Conservation (phyloP, 1,284 basidiomycete genomes). For the Gastroboletus turbinatus region DNA sequence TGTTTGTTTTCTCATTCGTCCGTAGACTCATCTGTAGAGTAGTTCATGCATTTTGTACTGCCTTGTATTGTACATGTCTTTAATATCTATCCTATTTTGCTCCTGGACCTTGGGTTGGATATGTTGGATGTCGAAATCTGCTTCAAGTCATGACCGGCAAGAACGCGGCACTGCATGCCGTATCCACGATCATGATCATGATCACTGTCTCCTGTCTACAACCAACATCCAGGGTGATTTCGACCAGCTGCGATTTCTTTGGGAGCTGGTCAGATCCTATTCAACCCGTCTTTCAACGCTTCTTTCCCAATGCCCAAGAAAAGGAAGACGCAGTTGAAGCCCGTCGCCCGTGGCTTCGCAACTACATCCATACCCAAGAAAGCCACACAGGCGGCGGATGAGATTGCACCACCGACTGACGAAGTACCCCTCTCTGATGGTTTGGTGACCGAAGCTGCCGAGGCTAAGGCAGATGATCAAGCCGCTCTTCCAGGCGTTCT, state of each 20-base stretch:
- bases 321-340: slow-evolving; percentile 82
- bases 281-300: neutral
- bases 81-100: slow-evolving; percentile 29
- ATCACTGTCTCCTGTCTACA: neutral
- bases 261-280: neutral
- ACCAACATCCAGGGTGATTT: neutral
- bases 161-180: neutral
- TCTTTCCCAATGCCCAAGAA: slow-evolving; percentile 72
- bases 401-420: slow-evolving; percentile 15
- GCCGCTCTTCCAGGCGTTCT: slow-evolving; percentile 3
- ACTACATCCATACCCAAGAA: slow-evolving; percentile 91
- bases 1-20: slow-evolving; percentile 11
- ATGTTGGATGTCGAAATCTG: neutral
- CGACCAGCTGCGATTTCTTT: neutral
- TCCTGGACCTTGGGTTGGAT: neutral
- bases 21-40: slow-evolving; percentile 32
- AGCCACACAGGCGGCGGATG: slow-evolving; percentile 39
- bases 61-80: slow-evolving; percentile 32
- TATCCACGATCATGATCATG: slow-evolving; percentile 1
- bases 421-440: slow-evolving; percentile 7
- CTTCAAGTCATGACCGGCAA: neutral
- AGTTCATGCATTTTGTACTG: slow-evolving; percentile 30
- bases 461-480: slow-evolving; percentile 1
- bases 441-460: slow-evolving; percentile 6
- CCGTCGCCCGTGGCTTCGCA: slow-evolving; percentile 75